Conservation (phyloP, 495 filamentous ascomycete species). For the Penicillium canariense region DNA sequence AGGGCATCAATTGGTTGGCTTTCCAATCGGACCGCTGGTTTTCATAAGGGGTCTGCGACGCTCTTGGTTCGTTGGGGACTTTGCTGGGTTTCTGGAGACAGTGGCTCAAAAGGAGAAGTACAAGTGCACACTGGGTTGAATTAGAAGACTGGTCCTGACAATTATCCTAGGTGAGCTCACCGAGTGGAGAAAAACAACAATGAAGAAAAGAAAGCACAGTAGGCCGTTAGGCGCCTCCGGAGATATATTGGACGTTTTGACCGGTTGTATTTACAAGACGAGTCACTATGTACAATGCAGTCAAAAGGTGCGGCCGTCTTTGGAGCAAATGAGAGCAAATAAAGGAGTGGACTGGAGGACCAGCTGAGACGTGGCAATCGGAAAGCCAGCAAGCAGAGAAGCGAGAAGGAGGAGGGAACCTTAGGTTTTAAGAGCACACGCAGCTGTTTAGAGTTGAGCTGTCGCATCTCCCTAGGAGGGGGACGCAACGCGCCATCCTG, state of each 20-base stretch:
- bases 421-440: slow-evolving; percentile 13
- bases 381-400: neutral
- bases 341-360: slow-evolving; percentile 3
- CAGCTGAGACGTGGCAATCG: slow-evolving; percentile 20
- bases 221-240: neutral
- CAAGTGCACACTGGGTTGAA: neutral
- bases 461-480: slow-evolving; percentile 12
- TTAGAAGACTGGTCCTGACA: slow-evolving; percentile 2
- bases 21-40: slow-evolving; percentile 18
- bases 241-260: slow-evolving; percentile 11
- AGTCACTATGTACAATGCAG: slow-evolving; percentile 23
- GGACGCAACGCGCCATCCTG: slow-evolving; percentile 3
- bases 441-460: slow-evolving; percentile 19
- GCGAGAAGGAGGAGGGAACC: slow-evolving; percentile 3
- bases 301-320: slow-evolving; percentile 2
- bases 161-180: slow-evolving; percentile 13
- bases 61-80: neutral
- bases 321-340: neutral
- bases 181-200: too few relatives aligned
- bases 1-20: slow-evolving; percentile 23
- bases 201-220: neutral
- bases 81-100: neutral
- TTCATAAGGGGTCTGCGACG: slow-evolving; percentile 14
- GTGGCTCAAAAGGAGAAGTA: neutral
- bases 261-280: slow-evolving; percentile 22